Base-by-base conservation (phyloP, 306 rosid genomes). In the Trifolium subterraneum region DNA sequence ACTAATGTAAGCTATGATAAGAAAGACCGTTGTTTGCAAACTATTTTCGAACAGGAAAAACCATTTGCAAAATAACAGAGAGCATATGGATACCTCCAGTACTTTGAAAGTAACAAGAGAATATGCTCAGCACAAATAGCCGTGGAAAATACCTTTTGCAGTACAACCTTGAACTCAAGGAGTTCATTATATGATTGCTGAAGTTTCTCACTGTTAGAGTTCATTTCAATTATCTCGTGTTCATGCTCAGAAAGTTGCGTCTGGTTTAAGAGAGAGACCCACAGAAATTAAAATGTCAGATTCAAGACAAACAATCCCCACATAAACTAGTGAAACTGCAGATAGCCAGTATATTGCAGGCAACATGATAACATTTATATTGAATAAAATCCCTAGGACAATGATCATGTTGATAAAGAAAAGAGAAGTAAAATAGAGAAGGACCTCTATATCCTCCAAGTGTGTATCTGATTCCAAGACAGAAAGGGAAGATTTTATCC, bases 171-270 rank as follows among this genome's bases (percentile, higher is more conserved):
- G 91, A 92, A 95, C 74, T 95, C 99, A 39, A 95, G 74, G 75
- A 95, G 99, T 86, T 95, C 99, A 68, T 95, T 95, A 79, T 86
- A 95, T 62, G 99, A 90, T 81, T 86, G 98, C 31, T 64, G 92
- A 76, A 95, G 97, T 81, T 86, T 90, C 80, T 95, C 99, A 50
- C 98, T 80, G 68, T 95, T 95, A 45, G 93, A 89, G 80, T 92
- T 95, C 92, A 85, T 89, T 86, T 95, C 98, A 68, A 86, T 84
- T 42, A 95, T 90, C 87, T 95, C 99, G 69, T 89, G 96, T 76
- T 95, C 99, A 48, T 92, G 97, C 83, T 95, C 99, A 68, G 96
- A 90, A 80, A 95, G 92, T 86, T 88, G 98, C 45, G 78, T 68
- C 99, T 95, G 88, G 80, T 60, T 79, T 61, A 76, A 65, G 72